Percentiles rank a stretch among this genome's conserved stretches.
Conservation (phyloP, 257 asterid genomes). For the Paulownia fortunei region DNA sequence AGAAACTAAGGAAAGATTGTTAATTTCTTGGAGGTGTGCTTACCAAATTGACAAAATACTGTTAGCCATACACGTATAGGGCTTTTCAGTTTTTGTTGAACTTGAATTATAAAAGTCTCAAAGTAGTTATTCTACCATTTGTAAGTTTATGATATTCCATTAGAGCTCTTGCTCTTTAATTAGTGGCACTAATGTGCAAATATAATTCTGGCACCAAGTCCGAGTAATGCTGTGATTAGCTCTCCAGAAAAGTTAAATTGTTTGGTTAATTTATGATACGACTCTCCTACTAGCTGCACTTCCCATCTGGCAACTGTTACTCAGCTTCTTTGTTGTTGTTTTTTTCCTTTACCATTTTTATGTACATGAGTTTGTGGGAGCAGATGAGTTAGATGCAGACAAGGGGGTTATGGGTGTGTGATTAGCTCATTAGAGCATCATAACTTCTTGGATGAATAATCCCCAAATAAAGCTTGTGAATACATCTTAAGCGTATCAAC, state of each 20-base stretch:
- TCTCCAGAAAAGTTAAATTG: background rate
- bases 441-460: background rate
- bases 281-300: background rate
- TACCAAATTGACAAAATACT: background rate
- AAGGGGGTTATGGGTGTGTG: background rate
- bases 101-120: background rate
- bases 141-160: background rate
- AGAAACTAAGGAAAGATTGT: background rate
- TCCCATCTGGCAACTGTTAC: background rate
- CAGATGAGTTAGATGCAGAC: no score
- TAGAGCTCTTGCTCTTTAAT: background rate
- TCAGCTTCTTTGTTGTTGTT: background rate
- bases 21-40: slow-evolving; percentile 11
- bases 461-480: slow-evolving; percentile 2
- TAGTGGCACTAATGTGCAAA: background rate
- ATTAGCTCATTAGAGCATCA: slow-evolving; percentile 8
- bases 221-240: background rate
- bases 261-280: background rate
- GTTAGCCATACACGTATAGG: background rate
- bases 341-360: background rate
- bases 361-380: background rate
- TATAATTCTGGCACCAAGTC: background rate
- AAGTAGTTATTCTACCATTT: background rate
- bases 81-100: background rate
- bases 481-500: background rate